Conservation (phyloP, 352 stramenopile species). For the Pythium guiyangense region DNA sequence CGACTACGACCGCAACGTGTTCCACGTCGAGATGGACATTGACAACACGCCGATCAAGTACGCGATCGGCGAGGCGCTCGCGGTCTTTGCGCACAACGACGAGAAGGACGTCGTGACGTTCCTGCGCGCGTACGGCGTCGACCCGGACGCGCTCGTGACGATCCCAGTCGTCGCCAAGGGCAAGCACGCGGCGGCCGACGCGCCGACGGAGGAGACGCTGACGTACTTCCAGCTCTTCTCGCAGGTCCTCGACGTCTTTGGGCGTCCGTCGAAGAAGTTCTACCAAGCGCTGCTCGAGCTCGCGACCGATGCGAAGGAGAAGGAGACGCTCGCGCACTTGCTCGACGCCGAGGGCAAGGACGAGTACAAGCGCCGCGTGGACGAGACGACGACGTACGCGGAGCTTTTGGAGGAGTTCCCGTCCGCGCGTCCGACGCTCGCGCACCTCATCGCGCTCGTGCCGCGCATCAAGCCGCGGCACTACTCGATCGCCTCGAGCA, state of each 20-base stretch:
- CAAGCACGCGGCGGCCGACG: constrained; percentile 26
- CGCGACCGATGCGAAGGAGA: constrained; percentile 71
- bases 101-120: constrained; percentile 70
- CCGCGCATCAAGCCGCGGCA: constrained; percentile 83
- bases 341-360: constrained; percentile 74
- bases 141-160: constrained; percentile 62
- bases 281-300: constrained; percentile 63
- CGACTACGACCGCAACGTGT: constrained; percentile 84
- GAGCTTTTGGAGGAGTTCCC: constrained; percentile 73
- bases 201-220: constrained; percentile 52
- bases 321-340: constrained; percentile 40
- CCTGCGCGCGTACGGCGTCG: constrained; percentile 56
- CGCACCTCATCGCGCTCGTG: constrained; percentile 63
- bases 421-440: constrained; percentile 58
- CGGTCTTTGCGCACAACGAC: constrained; percentile 83
- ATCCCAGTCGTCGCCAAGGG: constrained; percentile 55
- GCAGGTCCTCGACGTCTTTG: constrained; percentile 83
- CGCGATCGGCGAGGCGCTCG: constrained; percentile 78
- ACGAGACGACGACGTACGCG: constrained; percentile 75
- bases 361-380: constrained; percentile 73
- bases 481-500: constrained; percentile 90
- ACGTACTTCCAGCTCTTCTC: constrained; percentile 82
- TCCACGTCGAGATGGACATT: constrained; percentile 86
- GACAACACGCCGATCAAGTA: constrained; percentile 78
- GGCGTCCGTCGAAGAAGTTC: constrained; percentile 79